A percentile compares a stretch with the other conserved stretches of the same genome.
These are phyloP conservation scores for Termitomyces sp. DNA, from an alignment of 768 basidiomycete species.

Conservation along the genomic window DNA sequence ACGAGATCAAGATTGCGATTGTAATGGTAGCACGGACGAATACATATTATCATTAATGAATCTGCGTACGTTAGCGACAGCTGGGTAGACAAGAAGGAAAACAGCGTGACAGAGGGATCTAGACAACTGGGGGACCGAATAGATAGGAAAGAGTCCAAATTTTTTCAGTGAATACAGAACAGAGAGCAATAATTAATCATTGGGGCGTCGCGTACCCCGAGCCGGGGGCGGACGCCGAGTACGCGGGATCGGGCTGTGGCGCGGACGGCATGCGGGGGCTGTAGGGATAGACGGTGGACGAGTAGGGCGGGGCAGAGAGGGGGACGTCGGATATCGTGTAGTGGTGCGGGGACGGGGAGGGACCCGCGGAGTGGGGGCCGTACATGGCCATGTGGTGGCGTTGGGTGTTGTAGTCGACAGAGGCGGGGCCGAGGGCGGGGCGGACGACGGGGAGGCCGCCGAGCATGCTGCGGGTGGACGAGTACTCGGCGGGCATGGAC, in stretches of 20 bases:
- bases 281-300: slow-evolving; percentile 29
- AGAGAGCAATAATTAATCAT: slow-evolving; percentile 7
- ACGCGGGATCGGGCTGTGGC: slow-evolving; percentile 20
- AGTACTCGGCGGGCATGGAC: slow-evolving; percentile 46
- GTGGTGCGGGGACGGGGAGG: slow-evolving; percentile 24
- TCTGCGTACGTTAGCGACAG: not conserved
- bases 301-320: slow-evolving; percentile 43
- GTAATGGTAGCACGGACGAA: not conserved
- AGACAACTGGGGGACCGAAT: not conserved
- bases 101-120: slow-evolving; percentile 10
- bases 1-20: too few relatives aligned
- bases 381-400: slow-evolving; percentile 31
- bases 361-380: slow-evolving; percentile 36
- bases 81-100: slow-evolving; percentile 13
- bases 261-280: slow-evolving; percentile 29
- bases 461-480: slow-evolving; percentile 39
- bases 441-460: slow-evolving; percentile 34
- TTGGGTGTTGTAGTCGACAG: slow-evolving; percentile 33
- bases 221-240: slow-evolving; percentile 37
- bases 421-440: too few relatives aligned
- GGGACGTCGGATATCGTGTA: slow-evolving; percentile 36
- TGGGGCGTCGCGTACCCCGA: slow-evolving; percentile 44
- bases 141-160: slow-evolving; percentile 6
- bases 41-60: too few relatives aligned
- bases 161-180: too few relatives aligned